Base-by-base conservation (phyloP, 495 filamentous ascomycete genomes). In the Sabuloglossum arenarium region DNA sequence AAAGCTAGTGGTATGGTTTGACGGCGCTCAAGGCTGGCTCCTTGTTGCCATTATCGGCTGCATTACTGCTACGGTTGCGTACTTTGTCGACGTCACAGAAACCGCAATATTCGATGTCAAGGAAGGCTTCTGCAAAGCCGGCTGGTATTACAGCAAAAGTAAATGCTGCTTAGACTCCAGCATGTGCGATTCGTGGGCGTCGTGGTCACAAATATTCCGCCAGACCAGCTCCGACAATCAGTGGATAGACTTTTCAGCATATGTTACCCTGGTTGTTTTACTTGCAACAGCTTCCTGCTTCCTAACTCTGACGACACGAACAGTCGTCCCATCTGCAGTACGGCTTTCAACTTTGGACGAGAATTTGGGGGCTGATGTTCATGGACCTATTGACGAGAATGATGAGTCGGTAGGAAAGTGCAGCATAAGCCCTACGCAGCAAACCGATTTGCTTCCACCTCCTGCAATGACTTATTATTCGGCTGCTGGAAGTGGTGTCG, bases 11-110 rank as follows among this genome's bases (percentile, higher is more conserved):
- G 78, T 84, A 1, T 76, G 81, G 69, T 84, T 93, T 55, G 91
- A 98, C 65, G 82, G 88, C 42, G 79, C 84, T 27, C 89, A 98
- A 70, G 91, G 91, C 21, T 98, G 91, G 91, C 78, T 98, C 24
- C 71, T 98, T 54, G 88, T 90, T 53, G 91, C 87, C 6, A 70
- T 97, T 42, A 93, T 94, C 58, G 91, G 91, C 23, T 85, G 85
- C 64, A 71, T 94, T 51, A 88, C 88, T 0, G 90, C 91, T 8
- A 73, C 78, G 10, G 72, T 96, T 9, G 91, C 91, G 9, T 98
- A 94, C 69, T 78, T 82, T 30, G 86, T 98, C 56, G 84, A 95
- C 68, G 74, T 95, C 3, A 80, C 84, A 6, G 91, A 98, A 68
- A 77, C 79, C 8, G 75, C 77, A 9, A 70, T 93, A 0, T 98